Evolutionary conservation across 495 filamentous ascomycete species (phyloP).

Genomic region (Haplographium delicatum): DNA sequence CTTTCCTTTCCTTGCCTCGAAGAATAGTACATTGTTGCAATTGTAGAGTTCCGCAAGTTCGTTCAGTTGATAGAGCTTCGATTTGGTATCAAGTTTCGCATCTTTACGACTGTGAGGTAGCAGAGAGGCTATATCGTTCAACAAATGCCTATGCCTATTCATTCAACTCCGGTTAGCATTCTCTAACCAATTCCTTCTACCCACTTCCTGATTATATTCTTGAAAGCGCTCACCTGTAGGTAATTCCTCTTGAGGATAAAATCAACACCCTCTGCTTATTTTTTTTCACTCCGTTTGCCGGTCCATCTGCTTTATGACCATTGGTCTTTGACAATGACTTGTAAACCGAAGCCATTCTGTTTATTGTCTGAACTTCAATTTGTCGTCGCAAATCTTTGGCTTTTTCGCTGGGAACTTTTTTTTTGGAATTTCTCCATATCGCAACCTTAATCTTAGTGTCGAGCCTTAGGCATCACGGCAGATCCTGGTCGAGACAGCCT

Average conservation of each 20-base stretch:
- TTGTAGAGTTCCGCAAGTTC: slow-evolving; percentile 97
- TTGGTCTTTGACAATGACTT: slow-evolving; percentile 75
- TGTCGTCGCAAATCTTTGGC: slow-evolving; percentile 15
- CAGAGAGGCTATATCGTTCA: slow-evolving; percentile 82
- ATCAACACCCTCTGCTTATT: slow-evolving; percentile 84
- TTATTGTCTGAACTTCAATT: slow-evolving; percentile 1
- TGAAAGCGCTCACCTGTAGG: slow-evolving; percentile 60
- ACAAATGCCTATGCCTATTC: slow-evolving; percentile 80
- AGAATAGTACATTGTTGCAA: slow-evolving; percentile 97
- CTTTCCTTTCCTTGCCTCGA: slow-evolving; percentile 91
- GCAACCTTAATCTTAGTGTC: slow-evolving; percentile 16
- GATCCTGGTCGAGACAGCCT: no score
- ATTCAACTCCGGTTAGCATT: slow-evolving; percentile 1
- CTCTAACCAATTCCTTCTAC: neutral
- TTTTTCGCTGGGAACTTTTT: neutral
- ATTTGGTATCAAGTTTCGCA: slow-evolving; percentile 94
- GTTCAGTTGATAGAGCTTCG: slow-evolving; percentile 87
- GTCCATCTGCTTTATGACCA: slow-evolving; percentile 34
- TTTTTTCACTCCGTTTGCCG: slow-evolving; percentile 43
- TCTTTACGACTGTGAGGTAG: slow-evolving; percentile 92
- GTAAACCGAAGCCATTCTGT: slow-evolving; percentile 87
- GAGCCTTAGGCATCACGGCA: no score
- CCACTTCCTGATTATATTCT: neutral
- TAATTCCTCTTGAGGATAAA: slow-evolving; percentile 82
- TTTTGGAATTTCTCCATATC: slow-evolving; percentile 13